phyloP scores from a whole-genome alignment of 176 grass and related monocot species.

The Oropetium thomaeum region DNA sequence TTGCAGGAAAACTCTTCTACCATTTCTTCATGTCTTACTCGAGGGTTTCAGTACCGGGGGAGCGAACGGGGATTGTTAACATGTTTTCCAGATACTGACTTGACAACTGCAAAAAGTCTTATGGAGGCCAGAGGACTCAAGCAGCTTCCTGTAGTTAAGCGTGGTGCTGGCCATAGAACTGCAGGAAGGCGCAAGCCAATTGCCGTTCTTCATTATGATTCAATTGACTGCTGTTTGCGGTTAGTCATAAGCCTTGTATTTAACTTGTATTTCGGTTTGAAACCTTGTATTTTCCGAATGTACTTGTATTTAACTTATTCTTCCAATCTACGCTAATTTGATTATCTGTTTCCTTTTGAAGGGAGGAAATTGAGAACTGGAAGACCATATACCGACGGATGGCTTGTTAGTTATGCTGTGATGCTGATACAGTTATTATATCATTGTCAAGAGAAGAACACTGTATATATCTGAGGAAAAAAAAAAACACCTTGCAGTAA shows the following conservation, averaged over 20 bases:
- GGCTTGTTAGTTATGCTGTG: not conserved
- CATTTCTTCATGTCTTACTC: slow-evolving; percentile 62
- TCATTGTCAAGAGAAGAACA: not conserved
- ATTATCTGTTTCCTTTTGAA: not conserved
- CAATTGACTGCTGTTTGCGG: slow-evolving; percentile 71
- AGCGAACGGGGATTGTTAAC: slow-evolving; percentile 66
- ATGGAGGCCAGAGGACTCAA: slow-evolving; percentile 97
- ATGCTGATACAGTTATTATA: slow-evolving; percentile 6
- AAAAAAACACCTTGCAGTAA: slow-evolving; percentile 38
- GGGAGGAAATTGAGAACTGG: slow-evolving; percentile 2
- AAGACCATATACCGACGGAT: not conserved
- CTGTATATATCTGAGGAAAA: not conserved
- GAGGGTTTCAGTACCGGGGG: slow-evolving; percentile 67
- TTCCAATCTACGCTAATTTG: slow-evolving; percentile 5
- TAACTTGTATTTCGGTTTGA: slow-evolving; percentile 13
- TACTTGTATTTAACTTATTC: not conserved
- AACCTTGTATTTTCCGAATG: slow-evolving; percentile 1
- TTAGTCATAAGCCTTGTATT: slow-evolving; percentile 47
- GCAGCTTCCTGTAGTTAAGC: slow-evolving; percentile 92
- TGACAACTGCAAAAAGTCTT: slow-evolving; percentile 86
- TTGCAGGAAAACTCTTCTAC: slow-evolving; percentile 65
- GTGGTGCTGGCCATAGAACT: slow-evolving; percentile 51
- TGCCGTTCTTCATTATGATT: slow-evolving; percentile 86
- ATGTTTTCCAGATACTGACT: slow-evolving; percentile 89
- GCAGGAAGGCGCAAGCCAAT: slow-evolving; percentile 62